Evolutionary conservation across 2,329 filamentous ascomycete genomes (phyloP).

Genomic region (Tothia fuscella): DNA sequence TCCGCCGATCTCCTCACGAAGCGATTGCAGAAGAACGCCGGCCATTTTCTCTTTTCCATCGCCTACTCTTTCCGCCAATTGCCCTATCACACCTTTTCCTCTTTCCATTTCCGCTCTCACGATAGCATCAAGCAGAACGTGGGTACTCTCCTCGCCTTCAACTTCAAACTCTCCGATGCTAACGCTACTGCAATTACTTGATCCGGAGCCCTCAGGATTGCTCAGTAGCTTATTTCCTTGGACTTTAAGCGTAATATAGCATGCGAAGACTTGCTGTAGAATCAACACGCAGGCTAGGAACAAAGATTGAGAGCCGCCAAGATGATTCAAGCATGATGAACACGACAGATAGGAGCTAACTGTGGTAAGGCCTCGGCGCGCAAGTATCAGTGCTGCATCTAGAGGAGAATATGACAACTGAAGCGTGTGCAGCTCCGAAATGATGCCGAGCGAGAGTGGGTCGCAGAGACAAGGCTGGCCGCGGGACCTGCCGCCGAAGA

Average conservation of each 20-base stretch:
- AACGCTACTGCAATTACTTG: background rate
- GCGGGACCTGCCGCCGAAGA: no score
- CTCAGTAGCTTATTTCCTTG: constrained; percentile 9
- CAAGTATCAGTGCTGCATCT: constrained; percentile 8
- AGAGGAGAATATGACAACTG: constrained; percentile 3
- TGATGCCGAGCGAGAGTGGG: constrained; percentile 6
- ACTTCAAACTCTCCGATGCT: constrained; percentile 10
- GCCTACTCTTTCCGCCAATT: constrained; percentile 4
- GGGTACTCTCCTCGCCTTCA: constrained; percentile 8
- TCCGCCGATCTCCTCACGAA: constrained; percentile 8
- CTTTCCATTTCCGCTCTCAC: constrained; percentile 10
- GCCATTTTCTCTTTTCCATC: constrained; percentile 8
- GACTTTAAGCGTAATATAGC: constrained; percentile 6
- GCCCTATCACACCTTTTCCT: constrained; percentile 9
- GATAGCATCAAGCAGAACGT: constrained; percentile 8
- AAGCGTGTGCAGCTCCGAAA: constrained; percentile 9
- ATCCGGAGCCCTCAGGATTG: background rate
- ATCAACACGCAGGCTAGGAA: constrained; percentile 10
- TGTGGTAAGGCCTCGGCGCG: constrained; percentile 5
- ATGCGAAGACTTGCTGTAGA: constrained; percentile 9
- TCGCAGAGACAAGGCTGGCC: constrained; percentile 8
- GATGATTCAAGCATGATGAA: constrained; percentile 5
- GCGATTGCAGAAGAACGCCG: constrained; percentile 7
- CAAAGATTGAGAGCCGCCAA: constrained; percentile 3
- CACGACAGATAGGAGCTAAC: constrained; percentile 7